These are phyloP conservation scores for Lathyrus sativus DNA, from an alignment of 306 rosid genomes.

Conservation along the genomic window DNA sequence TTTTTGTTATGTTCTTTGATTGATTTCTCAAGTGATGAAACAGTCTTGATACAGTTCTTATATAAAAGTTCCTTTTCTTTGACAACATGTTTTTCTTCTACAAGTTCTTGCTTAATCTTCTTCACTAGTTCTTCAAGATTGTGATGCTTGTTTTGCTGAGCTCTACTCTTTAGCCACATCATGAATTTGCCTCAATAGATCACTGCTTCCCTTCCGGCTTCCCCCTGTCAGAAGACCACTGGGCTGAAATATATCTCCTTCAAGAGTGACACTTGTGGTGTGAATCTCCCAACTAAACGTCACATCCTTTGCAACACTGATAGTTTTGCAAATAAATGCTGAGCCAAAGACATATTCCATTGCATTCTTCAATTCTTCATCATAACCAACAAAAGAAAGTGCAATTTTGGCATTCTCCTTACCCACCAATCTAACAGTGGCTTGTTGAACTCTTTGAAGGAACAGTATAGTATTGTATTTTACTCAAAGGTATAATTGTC, in stretches of 20 bases:
- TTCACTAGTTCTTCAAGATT: conserved; percentile 94
- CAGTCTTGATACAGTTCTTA: conserved; percentile 63
- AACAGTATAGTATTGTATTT: conserved; percentile 67
- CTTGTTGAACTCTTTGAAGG: conserved; percentile 63
- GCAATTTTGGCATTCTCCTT: conserved; percentile 81
- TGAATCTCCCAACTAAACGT: conserved; percentile 72
- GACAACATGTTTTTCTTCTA: conserved; percentile 67
- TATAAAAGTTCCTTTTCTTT: conserved; percentile 63
- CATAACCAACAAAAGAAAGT: conserved; percentile 90
- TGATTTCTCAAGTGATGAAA: conserved; percentile 76
- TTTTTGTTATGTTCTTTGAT: conserved; percentile 78
- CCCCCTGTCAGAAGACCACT: conserved; percentile 99
- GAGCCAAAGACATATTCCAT: conserved; percentile 96
- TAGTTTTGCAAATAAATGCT: conserved; percentile 85
- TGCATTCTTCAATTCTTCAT: conserved; percentile 77
- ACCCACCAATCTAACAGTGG: conserved; percentile 81
- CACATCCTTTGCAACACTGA: conserved; percentile 91
- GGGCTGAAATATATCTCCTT: conserved; percentile 96
- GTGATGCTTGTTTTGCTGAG: conserved; percentile 93
- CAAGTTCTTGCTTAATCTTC: conserved; percentile 82
- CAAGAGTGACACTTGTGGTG: conserved; percentile 92
- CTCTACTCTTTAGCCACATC: conserved; percentile 78
- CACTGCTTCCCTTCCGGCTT: conserved; percentile 92
- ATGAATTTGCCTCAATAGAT: conserved; percentile 78
- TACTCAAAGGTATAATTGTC: conserved; percentile 92